Evolutionary conservation across 2,329 filamentous ascomycete genomes (phyloP), one percentile per base, ranked within the genome.

Genomic region (Stagonosporopsis rhizophila): DNA sequence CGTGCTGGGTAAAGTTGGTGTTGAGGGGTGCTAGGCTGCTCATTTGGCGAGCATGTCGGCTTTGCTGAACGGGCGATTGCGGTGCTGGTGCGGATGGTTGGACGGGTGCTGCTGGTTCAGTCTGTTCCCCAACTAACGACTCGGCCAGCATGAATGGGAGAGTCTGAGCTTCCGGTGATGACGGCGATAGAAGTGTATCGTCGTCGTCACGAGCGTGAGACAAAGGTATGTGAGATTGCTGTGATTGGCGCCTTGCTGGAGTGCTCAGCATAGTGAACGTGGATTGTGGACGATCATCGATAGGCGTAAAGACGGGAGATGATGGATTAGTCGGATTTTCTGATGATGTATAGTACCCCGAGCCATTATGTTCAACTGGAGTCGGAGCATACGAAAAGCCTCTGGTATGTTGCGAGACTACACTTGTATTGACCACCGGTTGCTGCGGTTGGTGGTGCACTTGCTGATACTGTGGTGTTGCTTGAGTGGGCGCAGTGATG

Each of bases 301-400:
- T 65, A 44, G 70, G 65, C 6, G 65, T 67, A 53, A 60, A 69
- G 42, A 64, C 50, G 11, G 70, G 56, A 50, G 70, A 59, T 59
- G 68, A 62, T 20, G 68, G 69, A 47, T 65, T 51, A 9, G 68
- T 65, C 40, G 70, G 68, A 22, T 69, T 68, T 28, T 56, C 64
- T 5, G 66, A 64, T 34, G 65, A 70, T 2, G 67, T n/a, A 38
- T 69, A 70, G 38, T 67, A 62, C 48, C 44, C 64, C 39, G 61
- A 60, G 34, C 60, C 70, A 38, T 69, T 66, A 56, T 68, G 69
- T 52, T 75, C 73, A 12, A 72, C 61, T 7, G 75, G 74, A 17
- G 74, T 76, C 30, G 72, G 70, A 37, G 71, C 69, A 61, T 74
- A 76, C 4, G 73, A 75, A 50, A 75, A 75, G 44, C 64, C 70